Conservation (phyloP, 2,329 filamentous ascomycete genomes). For the Pleoardoris graminearum region DNA sequence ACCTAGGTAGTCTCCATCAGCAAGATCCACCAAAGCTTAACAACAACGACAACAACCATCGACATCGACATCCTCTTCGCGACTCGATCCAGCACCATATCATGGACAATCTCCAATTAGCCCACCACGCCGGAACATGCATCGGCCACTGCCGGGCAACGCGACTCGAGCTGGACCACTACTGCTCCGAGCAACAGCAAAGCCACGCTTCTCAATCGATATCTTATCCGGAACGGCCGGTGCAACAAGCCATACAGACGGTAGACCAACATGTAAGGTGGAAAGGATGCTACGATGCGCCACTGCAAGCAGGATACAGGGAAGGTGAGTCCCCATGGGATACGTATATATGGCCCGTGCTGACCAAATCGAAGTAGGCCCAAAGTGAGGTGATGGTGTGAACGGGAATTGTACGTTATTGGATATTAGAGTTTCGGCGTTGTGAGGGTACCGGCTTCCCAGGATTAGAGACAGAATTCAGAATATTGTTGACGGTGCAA, state of each 20-base stretch:
- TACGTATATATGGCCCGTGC: too few relatives aligned
- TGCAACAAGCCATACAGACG: slow-evolving; percentile 13
- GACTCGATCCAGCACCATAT: not conserved
- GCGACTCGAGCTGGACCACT: slow-evolving; percentile 23
- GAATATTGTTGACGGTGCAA: too few relatives aligned
- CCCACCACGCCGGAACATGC: slow-evolving; percentile 16
- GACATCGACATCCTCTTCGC: too few relatives aligned
- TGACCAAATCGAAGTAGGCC: too few relatives aligned
- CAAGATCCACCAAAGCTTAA: not conserved
- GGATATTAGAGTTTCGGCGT: too few relatives aligned
- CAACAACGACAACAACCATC: not conserved
- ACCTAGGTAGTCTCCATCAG: not conserved
- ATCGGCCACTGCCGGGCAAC: slow-evolving; percentile 33
- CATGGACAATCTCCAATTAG: slow-evolving; percentile 16
- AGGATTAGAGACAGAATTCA: too few relatives aligned
- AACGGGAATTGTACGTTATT: too few relatives aligned
- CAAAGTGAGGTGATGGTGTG: too few relatives aligned
- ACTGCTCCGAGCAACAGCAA: slow-evolving; percentile 19
- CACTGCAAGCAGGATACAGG: not conserved
- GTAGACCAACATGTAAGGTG: slow-evolving; percentile 11
- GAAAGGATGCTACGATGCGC: slow-evolving; percentile 15
- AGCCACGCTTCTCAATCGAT: slow-evolving; percentile 25
- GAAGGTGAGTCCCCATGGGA: slow-evolving; percentile 5
- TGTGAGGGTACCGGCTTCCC: too few relatives aligned
- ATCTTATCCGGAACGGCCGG: slow-evolving; percentile 31